A percentile compares a stretch with the other conserved stretches of the same genome.
These are phyloP conservation scores for Phlyctochytrium planicorne DNA, from an alignment of 192 early-diverging fungal species.

Conservation along the genomic window DNA sequence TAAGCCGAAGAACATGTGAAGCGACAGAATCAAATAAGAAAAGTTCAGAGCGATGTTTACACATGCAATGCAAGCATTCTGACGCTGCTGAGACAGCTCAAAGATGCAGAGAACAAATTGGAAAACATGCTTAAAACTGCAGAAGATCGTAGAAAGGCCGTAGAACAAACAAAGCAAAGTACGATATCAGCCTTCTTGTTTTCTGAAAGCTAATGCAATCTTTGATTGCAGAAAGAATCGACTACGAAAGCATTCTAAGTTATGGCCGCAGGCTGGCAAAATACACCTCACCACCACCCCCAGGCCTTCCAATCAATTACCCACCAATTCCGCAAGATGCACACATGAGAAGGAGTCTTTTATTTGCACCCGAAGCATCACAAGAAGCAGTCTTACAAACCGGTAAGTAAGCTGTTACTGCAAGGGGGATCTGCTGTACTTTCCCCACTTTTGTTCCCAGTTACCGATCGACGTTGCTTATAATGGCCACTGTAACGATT, in stretches of 20 bases:
- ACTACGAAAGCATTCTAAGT: constrained; percentile 8
- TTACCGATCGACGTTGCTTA: no score
- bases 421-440: no score
- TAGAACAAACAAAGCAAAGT: not conserved
- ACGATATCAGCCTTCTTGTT: not conserved
- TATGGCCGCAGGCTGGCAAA: constrained; percentile 16
- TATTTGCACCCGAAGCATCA: constrained; percentile 5
- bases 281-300: constrained; percentile 10
- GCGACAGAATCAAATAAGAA: no score
- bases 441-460: no score
- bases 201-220: not conserved
- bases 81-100: not conserved
- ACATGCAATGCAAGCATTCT: not conserved
- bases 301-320: not conserved
- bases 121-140: not conserved
- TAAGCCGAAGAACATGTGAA: no score
- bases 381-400: no score
- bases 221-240: not conserved
- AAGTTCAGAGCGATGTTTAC: no score
- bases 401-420: no score
- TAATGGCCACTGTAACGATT: no score
- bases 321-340: constrained; percentile 30
- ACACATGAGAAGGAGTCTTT: constrained; percentile 19
- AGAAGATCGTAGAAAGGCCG: not conserved
- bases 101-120: not conserved